phyloP scores from a whole-genome alignment of 2,329 filamentous ascomycete genomes.

The Pestalotiopsis sp. region DNA sequence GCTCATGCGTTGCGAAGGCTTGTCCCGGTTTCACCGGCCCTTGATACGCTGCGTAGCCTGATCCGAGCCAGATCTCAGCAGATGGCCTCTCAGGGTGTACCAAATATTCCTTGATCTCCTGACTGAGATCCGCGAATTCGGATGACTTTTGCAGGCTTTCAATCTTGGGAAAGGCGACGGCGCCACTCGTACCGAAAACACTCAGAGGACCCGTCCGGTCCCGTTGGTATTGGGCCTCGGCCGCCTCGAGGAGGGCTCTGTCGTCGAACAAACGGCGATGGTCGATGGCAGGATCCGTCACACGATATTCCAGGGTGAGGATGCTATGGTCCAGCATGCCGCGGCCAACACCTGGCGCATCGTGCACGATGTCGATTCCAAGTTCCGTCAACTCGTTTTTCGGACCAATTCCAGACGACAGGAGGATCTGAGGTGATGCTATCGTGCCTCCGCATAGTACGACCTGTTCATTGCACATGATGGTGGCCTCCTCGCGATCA shows the following conservation, averaged over 20 bases:
- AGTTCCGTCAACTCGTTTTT: not conserved
- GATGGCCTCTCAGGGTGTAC: not conserved
- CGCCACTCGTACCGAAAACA: not conserved
- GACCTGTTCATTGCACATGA: not conserved
- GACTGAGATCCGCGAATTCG: not conserved
- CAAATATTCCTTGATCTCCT: not conserved
- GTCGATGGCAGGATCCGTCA: not conserved
- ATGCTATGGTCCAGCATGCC: not conserved
- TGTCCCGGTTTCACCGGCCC: not conserved
- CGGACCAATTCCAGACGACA: not conserved
- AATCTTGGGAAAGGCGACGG: not conserved
- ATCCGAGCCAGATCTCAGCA: not conserved
- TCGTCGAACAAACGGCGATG: not conserved
- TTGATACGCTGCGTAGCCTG: not conserved
- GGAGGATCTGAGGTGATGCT: not conserved
- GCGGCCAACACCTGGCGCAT: not conserved
- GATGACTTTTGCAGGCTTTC: not conserved
- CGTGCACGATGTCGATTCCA: not conserved
- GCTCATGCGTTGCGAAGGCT: not conserved
- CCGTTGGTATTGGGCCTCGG: not conserved
- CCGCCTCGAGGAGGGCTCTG: not conserved
- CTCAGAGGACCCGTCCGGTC: not conserved
- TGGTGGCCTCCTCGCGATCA: not conserved
- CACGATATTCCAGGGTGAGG: not conserved
- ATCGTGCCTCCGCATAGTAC: not conserved